phyloP scores from a whole-genome alignment of 345 rosid genomes.

The Lepidium africanum region DNA sequence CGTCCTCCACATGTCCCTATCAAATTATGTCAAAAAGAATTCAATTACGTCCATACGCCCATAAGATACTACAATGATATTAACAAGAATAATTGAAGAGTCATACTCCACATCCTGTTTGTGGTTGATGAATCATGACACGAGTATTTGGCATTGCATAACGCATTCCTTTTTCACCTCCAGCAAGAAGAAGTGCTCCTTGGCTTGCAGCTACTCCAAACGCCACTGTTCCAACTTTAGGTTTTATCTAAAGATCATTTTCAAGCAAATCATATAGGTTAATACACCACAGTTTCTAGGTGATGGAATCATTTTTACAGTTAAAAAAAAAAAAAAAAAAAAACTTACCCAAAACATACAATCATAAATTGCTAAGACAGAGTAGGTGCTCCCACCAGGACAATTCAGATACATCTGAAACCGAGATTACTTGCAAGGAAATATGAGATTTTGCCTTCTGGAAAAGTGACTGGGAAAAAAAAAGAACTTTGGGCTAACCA shows the following conservation, averaged over 20 bases:
- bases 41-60: background rate
- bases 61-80: background rate
- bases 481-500: constrained; percentile 37
- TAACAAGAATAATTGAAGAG: background rate
- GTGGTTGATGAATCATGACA: constrained; percentile 91
- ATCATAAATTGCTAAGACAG: constrained; percentile 87
- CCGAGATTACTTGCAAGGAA: constrained; percentile 1
- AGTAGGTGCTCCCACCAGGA: constrained; percentile 90
- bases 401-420: constrained; percentile 78
- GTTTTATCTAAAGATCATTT: constrained; percentile 59
- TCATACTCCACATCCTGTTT: constrained; percentile 83
- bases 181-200: constrained; percentile 90
- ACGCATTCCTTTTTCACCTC: constrained; percentile 96
- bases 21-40: background rate
- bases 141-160: constrained; percentile 96
- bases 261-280: background rate
- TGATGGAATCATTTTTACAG: background rate
- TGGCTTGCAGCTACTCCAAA: constrained; percentile 97
- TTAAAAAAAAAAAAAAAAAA: background rate
- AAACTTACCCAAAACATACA: constrained; percentile 88
- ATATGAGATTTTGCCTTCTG: background rate
- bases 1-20: constrained; percentile 85
- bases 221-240: constrained; percentile 89
- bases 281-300: background rate
- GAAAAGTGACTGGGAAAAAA: background rate